Base-by-base conservation (phyloP, 768 basidiomycete species). In the Mycena vitilis region DNA sequence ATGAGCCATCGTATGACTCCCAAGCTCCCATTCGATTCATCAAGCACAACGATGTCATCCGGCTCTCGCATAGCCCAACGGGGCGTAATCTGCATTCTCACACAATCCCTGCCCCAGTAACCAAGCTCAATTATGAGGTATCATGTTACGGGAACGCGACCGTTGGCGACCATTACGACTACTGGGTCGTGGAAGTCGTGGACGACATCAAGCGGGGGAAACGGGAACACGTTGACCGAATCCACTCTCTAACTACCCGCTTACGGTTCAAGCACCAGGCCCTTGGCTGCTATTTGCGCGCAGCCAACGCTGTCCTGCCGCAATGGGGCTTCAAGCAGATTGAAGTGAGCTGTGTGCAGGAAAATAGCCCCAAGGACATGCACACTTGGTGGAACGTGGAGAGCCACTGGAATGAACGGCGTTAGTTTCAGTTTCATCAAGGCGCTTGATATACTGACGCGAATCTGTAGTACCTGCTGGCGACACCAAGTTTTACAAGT, bases 291-390 rank as follows among this genome's bases (percentile, higher is more conserved):
- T 98, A 98, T 80, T 79, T 99, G 51, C 86, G 91, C 13, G 96
- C 98, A 10, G 92, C 93, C 40, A 98, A 96, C 78, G 88, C 90
- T 3, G 85, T 94, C 60, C 79, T 99, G 45, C 98, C 98, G 1
- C 95, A 97, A 79, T 99, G 98, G 98, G 97, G 97, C 13, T 99
- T 98, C 87, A 99, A 99, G 81, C 97, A 99, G 81, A 86, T 98
- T 60, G 98, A 99, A 78, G 96, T 98, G 54, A 93, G 89, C 73
- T 99, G 98, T 78, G 91, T 91, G 61, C 94, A 93, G 80, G 91
- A 95, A 78, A 93, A 96, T 73, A 88, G 93, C 73, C 90, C 89
- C 1, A 84, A 81, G 20, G 93, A 98, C 78, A 76, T 85, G 20
- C 94, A 95, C 78, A 97, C 96, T 4, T 94, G 95, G 75, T 99